phyloP scores from a whole-genome alignment of 495 filamentous ascomycete genomes.

The Pyrenula aspistea region DNA sequence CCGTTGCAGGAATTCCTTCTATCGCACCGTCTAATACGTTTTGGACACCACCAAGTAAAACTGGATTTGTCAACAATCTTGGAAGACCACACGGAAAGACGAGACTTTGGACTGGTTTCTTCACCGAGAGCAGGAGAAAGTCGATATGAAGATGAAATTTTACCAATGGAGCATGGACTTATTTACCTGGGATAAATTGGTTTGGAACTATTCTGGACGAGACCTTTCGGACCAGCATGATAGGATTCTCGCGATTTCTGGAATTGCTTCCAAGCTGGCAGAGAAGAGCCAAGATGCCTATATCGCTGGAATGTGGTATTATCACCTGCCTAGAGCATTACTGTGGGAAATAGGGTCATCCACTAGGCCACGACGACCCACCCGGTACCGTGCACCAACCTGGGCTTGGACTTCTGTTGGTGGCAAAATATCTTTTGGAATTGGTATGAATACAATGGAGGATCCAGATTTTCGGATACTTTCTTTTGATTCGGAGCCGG shows the following conservation, averaged over 20 bases:
- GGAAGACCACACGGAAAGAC: too few species aligned
- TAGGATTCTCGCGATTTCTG: constrained; percentile 13
- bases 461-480: not conserved
- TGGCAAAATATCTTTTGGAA: not conserved
- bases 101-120: too few species aligned
- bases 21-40: not conserved
- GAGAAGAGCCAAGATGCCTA: not conserved
- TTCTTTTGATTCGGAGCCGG: not conserved
- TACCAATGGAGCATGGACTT: too few species aligned
- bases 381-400: constrained; percentile 7
- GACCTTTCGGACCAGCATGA: constrained; percentile 1
- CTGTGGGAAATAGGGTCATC: not conserved
- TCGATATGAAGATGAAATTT: too few species aligned
- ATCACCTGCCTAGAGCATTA: not conserved
- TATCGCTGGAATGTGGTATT: not conserved
- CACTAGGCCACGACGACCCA: not conserved
- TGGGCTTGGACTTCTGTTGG: constrained; percentile 14
- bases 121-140: too few species aligned
- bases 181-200: not conserved
- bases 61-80: too few species aligned
- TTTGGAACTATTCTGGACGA: not conserved
- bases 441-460: not conserved
- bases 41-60: too few species aligned
- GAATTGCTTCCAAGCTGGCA: constrained; percentile 8
- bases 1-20: not conserved